Conservation (phyloP, 176 grass and related monocot genomes). For the Elymus sibiricus region DNA sequence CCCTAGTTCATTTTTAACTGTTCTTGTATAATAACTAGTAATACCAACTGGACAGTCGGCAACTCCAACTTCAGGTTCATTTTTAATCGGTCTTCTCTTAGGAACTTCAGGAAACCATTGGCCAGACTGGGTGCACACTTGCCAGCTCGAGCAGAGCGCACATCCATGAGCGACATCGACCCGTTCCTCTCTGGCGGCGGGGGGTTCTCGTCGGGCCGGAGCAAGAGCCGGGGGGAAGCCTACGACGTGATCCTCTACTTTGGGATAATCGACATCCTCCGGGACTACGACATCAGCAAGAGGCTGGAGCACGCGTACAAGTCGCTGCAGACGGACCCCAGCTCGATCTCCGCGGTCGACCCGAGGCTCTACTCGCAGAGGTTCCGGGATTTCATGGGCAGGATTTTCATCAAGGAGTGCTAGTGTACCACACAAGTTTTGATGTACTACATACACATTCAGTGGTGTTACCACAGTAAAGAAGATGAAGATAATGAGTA, state of each 20-base stretch:
- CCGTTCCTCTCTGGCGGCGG: slow-evolving; percentile 42
- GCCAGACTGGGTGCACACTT: slow-evolving; percentile 63
- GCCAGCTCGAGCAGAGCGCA: slow-evolving; percentile 70
- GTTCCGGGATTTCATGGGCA: slow-evolving; percentile 57
- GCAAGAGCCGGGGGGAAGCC: slow-evolving; percentile 13
- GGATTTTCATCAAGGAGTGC: slow-evolving; percentile 46
- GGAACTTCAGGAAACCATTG: slow-evolving; percentile 59
- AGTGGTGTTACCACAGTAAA: neutral
- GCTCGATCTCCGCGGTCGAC: slow-evolving; percentile 68
- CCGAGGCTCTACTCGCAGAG: slow-evolving; percentile 68
- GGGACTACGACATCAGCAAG: slow-evolving; percentile 56
- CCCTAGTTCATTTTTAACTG: neutral
- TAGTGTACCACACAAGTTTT: neutral
- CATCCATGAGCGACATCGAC: slow-evolving; percentile 38
- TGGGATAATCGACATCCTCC: slow-evolving; percentile 68
- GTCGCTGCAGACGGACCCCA: slow-evolving; percentile 56
- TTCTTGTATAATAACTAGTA: too few species aligned
- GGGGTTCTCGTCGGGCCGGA: slow-evolving; percentile 27
- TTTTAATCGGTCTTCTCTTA: neutral
- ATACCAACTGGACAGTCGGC: neutral
- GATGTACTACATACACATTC: neutral
- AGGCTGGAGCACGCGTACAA: slow-evolving; percentile 77
- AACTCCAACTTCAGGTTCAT: neutral
- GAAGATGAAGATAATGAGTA: neutral
- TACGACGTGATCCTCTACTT: slow-evolving; percentile 59